A percentile compares a stretch with the other conserved stretches of the same genome.
Conservation (phyloP, 768 basidiomycete species). For the Clitopilus hobsonii region DNA sequence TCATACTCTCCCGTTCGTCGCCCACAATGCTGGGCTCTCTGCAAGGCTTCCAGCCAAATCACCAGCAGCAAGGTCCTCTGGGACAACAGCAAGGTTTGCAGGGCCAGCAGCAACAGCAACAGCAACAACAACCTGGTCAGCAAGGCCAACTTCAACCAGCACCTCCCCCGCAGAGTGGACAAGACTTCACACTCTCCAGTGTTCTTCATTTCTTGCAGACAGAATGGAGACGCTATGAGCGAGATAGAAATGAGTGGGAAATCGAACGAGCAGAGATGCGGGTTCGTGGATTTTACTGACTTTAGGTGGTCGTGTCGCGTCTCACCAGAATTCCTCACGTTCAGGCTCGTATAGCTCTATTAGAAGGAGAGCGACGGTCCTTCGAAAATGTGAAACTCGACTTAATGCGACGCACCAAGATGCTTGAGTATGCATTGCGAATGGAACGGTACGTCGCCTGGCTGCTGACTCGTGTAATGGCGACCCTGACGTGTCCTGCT, state of each 20-base stretch:
- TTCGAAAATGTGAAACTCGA: constrained; percentile 97
- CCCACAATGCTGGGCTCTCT: constrained; percentile 69
- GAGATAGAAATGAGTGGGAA: constrained; percentile 99
- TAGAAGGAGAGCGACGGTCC: constrained; percentile 95
- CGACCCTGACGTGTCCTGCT: constrained; percentile 30
- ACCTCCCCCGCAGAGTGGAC: constrained; percentile 80
- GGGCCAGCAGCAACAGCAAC: constrained; percentile 51
- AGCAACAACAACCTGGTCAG: constrained; percentile 46
- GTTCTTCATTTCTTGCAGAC: constrained; percentile 97
- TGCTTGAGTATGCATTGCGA: constrained; percentile 96
- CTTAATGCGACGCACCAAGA: constrained; percentile 94
- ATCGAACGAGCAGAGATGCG: constrained; percentile 99
- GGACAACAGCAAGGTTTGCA: constrained; percentile 55
- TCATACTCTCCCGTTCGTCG: constrained; percentile 34
- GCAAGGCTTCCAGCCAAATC: constrained; percentile 56
- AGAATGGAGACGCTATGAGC: constrained; percentile 96
- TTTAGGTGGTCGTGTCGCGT: constrained; percentile 21
- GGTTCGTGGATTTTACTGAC: constrained; percentile 46
- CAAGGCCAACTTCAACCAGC: constrained; percentile 54
- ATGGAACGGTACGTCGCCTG: constrained; percentile 78
- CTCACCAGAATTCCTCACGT: constrained; percentile 15
- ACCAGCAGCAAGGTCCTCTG: constrained; percentile 23
- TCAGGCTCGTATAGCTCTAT: constrained; percentile 92
- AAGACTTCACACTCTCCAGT: constrained; percentile 89
- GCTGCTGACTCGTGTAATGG: constrained; percentile 7